phyloP scores from a whole-genome alignment of 768 basidiomycete species.

The Cystofilobasidium ferigula region DNA sequence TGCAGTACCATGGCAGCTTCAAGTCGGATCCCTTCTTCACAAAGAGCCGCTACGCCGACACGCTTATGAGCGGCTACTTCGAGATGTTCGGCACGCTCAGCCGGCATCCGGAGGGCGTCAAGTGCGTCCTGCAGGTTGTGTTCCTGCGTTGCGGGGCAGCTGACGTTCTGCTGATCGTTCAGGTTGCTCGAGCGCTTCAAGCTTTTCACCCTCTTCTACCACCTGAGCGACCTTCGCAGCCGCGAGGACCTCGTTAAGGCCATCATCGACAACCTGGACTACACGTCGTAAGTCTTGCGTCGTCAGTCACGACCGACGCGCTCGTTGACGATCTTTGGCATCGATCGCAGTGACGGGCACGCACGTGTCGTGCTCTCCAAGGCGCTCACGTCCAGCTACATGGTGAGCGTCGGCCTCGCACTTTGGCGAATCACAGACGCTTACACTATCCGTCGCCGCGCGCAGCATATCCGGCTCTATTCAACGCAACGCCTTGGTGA shows the following conservation, averaged over 20 bases:
- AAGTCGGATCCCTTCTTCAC: slow-evolving; percentile 48
- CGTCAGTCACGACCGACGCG: background rate
- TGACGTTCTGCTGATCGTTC: background rate
- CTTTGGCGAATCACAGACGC: background rate
- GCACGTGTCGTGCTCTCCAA: slow-evolving; percentile 86
- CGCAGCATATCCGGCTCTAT: slow-evolving; percentile 71
- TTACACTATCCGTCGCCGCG: background rate
- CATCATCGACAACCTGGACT: slow-evolving; percentile 84
- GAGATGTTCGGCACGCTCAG: slow-evolving; percentile 90
- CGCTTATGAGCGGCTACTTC: slow-evolving; percentile 81
- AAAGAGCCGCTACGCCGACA: slow-evolving; percentile 64
- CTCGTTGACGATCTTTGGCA: slow-evolving; percentile 12
- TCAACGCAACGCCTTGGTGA: slow-evolving; percentile 78
- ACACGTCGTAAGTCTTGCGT: slow-evolving; percentile 56
- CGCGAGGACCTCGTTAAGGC: slow-evolving; percentile 84
- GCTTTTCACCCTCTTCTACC: slow-evolving; percentile 92
- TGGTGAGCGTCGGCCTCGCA: slow-evolving; percentile 43
- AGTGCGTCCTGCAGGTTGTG: slow-evolving; percentile 48
- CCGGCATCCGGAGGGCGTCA: slow-evolving; percentile 75
- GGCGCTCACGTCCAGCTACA: slow-evolving; percentile 84
- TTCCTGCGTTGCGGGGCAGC: slow-evolving; percentile 14
- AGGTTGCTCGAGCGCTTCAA: slow-evolving; percentile 84
- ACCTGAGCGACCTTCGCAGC: slow-evolving; percentile 76
- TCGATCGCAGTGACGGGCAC: slow-evolving; percentile 67
- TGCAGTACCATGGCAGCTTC: slow-evolving; percentile 20